phyloP scores from a whole-genome alignment of 352 stramenopile species.

The Globisporangium ultimum region DNA sequence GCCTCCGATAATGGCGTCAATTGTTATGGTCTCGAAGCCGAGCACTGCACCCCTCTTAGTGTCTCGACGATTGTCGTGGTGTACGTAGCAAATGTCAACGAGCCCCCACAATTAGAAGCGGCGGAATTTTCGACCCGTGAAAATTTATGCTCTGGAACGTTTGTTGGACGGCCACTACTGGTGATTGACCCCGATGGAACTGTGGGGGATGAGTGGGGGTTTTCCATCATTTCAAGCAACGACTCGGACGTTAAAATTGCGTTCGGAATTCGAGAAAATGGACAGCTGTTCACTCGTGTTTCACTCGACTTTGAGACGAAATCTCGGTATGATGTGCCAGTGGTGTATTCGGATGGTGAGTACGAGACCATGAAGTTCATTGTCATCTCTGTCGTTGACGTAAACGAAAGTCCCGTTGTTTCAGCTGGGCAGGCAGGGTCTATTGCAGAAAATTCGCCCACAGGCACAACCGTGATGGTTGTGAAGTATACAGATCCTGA shows the following conservation, averaged over 20 bases:
- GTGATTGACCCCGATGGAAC: slow-evolving; percentile 41
- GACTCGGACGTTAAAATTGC: slow-evolving; percentile 13
- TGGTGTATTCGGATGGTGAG: slow-evolving; percentile 19
- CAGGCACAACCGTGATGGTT: slow-evolving; percentile 25
- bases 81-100: slow-evolving; percentile 37
- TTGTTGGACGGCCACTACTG: slow-evolving; percentile 39
- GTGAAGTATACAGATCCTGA: slow-evolving; percentile 37
- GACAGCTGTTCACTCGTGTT: slow-evolving; percentile 33
- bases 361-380: slow-evolving; percentile 22
- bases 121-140: slow-evolving; percentile 28
- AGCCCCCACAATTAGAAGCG: slow-evolving; percentile 28
- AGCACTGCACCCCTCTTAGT: slow-evolving; percentile 2
- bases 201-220: slow-evolving; percentile 22
- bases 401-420: slow-evolving; percentile 47
- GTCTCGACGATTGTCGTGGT: slow-evolving; percentile 5
- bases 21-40: slow-evolving; percentile 16
- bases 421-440: slow-evolving; percentile 15
- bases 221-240: slow-evolving; percentile 22
- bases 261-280: slow-evolving; percentile 40
- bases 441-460: slow-evolving; percentile 35
- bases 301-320: slow-evolving; percentile 35
- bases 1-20: slow-evolving; percentile 34
- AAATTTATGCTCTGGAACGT: slow-evolving; percentile 35
- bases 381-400: slow-evolving; percentile 33
- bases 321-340: background rate